Base-by-base conservation (phyloP, 2,329 filamentous ascomycete species). In the Zymoseptoria pseudotritici region DNA sequence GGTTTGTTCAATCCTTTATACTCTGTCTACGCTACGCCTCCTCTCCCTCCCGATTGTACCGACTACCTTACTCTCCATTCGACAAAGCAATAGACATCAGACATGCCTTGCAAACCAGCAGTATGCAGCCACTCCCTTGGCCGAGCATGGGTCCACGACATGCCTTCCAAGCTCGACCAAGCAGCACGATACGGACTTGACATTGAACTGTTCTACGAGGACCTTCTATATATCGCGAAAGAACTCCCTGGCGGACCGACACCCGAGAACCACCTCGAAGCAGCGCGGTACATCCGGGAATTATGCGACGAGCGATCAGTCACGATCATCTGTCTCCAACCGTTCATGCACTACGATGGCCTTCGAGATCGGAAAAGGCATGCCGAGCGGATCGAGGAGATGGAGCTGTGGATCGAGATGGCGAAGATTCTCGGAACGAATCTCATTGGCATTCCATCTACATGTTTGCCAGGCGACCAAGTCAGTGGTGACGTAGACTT, bases 121-220 rank as follows among this genome's bases (percentile, higher is more conserved):
- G 91, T 93, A 70, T 86, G 86, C 60, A 88, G 87, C 63, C 89
- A 91, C 81, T 91, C 88, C 54, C 80, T 93, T 1, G 89, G 89
- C 50, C 85, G 87, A 50, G 85, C 84, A 67, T 87, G 86, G 70
- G 84, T 87, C 63, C 89, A 93, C 73, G 77, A 79, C 26, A 79
- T 93, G 21, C 73, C 79, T 1, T 76, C 82, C 69, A 93, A 91
- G 70, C 81, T 93, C 54, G 80, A 86, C 70, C 82, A 85, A 76
- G 89, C 89, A 9, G 77, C 82, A 5, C 77, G 79, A 58, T 80
- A 88, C 66, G 86, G 85, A 20, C 84, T 90, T 70, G 88, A 87
- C 56, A 83, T 93, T 64, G 89, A 93, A 71, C 79, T 91, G 20
- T 91, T 91, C 77, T 86, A 87, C 72, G 89, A 93, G 70, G 89